Evolutionary conservation across 2,329 filamentous ascomycete species (phyloP), one percentile per base, ranked within the genome.

Genomic region (Colletotrichum simmondsii): DNA sequence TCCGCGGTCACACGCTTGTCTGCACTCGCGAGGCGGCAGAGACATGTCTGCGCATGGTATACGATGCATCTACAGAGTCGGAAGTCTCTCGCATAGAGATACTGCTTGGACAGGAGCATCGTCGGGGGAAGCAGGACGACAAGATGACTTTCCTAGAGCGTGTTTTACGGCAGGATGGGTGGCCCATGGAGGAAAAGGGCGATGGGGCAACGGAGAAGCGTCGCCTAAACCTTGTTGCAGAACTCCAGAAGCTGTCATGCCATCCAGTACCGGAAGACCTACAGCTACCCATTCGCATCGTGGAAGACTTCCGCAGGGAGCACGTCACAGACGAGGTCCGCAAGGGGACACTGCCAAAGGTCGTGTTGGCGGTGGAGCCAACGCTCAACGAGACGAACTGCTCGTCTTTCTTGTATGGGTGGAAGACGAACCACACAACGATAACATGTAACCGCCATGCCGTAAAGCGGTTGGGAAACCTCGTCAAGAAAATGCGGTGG

Each of bases 331-430:
- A 72, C 2, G 72, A 75, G 1, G 79, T 79, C 0, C 26, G 32
- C 35, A 72, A 70, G 16, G 70, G 70, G 4, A 52, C 32, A 0
- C 76, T 85, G 16, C 83, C 83, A 0, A 72, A 30, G 1, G 70
- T 72, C 2, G 66, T 37, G 5, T 79, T 83, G 4, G 81, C 80
- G 1, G 77, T 81, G 5, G 80, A 81, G 12, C 70, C 66, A 5
- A 76, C 75, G 3, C 81, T 84, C 61, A 81, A 79, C 71, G 79
- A 78, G 69, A 78, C 81, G 22, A 83, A 84, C 72, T 76, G 83
- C 16, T 82, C 81, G 32, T 82, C 83, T 19, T 83, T 82, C 74
- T 77, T 84, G 77, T 80, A 83, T 16, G 83, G 83, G 1, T 84
- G 83, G 83, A 79, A 77, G 19, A 77, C 75, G 2, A 78, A 77